phyloP scores from a whole-genome alignment of 208 protist genomes.

The Acanthamoeba sp. region DNA sequence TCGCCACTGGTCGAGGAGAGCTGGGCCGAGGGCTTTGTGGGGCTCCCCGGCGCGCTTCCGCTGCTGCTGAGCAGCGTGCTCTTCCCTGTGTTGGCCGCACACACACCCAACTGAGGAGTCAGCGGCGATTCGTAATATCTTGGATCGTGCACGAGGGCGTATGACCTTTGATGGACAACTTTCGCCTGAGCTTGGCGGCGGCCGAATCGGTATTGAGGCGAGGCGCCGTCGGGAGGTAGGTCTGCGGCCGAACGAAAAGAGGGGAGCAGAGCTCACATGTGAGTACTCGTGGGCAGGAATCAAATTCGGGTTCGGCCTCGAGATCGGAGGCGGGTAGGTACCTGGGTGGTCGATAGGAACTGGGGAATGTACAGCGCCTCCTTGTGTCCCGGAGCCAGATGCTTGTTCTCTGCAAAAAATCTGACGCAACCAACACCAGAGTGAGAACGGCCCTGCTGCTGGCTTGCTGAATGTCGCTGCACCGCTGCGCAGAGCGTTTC shows the following conservation, averaged over 20 bases:
- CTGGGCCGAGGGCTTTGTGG: not conserved
- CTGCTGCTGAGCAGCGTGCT: not conserved
- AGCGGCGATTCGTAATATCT: too few relatives aligned
- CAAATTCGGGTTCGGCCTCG: too few relatives aligned
- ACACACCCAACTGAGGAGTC: too few relatives aligned
- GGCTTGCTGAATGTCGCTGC: too few relatives aligned
- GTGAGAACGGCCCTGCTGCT: too few relatives aligned
- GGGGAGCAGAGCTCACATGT: too few relatives aligned
- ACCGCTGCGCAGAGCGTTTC: not conserved
- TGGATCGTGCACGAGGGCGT: not conserved
- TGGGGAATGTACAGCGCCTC: slow-evolving; percentile 29
- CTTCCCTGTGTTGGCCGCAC: not conserved
- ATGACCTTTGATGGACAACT: not conserved
- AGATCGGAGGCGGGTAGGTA: too few relatives aligned
- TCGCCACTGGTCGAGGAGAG: not conserved
- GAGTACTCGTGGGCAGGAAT: too few relatives aligned
- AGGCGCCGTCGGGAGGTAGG: not conserved
- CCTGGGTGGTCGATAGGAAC: slow-evolving; percentile 15
- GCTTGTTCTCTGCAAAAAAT: slow-evolving; percentile 49
- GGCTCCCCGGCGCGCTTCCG: not conserved
- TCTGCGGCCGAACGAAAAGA: not conserved
- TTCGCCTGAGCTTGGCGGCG: not conserved
- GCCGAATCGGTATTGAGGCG: not conserved
- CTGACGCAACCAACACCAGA: not conserved
- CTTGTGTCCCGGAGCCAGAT: not conserved